Evolutionary conservation across 1,139 yeast genomes (phyloP), one percentile per base, ranked within the genome.

Genomic region (Lodderomyces metapsilosis): DNA sequence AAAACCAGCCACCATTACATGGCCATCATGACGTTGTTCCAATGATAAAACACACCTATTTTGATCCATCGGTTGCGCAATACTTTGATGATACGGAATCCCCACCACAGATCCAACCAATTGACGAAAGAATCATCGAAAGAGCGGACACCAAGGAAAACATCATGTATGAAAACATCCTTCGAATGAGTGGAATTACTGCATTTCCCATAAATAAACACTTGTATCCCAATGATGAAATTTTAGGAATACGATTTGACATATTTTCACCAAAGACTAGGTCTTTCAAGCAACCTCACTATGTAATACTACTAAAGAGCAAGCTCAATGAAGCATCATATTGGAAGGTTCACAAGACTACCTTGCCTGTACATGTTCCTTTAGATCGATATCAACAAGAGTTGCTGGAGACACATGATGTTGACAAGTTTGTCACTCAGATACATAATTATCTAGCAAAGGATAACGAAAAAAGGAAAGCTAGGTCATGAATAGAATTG

Each of bases 171-270:
- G 77, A 71, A 43, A 68, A 68, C 43, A 54, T 71, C 13, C 59
- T 56, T 44, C 45, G 77, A 33, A 55, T 69, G 44, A 69, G 62
- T 3, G 76, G 76, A 3, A 48, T 67, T 23, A 69, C 77, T 0
- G 71, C 72, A 0, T 71, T 71, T 46, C 74, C 75, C 2, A 48
- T 71, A 35, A 67, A 68, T 41, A 54, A 56, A 34, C 46, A 12
- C 12, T 10, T n/a, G 21, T 35, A 20, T 13, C 20, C 27, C 36
- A 44, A 51, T 2, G 52, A 52, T 22, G 60, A 59, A 24, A 46
- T 61, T 11, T 42, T 70, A 36, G 77, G 77, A 0, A 37, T 71
- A 12, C 51, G 77, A 12, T 70, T 71, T 45, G 77, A 71, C 41
- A 49, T 57, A 3, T 60, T 53, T 46, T 57, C 68, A 4, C 52